phyloP scores from a whole-genome alignment of 208 protist genomes.

The Leishmania major region DNA sequence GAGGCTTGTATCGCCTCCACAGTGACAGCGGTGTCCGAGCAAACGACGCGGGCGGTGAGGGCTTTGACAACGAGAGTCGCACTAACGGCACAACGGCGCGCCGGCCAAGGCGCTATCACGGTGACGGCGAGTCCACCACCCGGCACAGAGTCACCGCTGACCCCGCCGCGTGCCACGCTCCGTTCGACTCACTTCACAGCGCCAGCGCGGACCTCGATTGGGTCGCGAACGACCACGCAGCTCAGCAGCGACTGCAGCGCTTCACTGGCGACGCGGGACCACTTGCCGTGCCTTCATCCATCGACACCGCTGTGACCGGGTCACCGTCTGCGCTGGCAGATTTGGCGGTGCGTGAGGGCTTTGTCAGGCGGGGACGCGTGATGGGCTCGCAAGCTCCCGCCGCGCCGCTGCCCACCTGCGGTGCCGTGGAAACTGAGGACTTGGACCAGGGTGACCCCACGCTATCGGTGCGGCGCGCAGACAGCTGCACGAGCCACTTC shows the following conservation, averaged over 20 bases:
- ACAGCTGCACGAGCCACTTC: not conserved
- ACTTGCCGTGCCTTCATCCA: not conserved
- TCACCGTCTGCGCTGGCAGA: not conserved
- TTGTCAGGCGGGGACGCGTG: not conserved
- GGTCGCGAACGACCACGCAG: constrained; percentile 19
- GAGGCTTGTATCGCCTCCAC: not conserved
- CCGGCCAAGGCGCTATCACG: not conserved
- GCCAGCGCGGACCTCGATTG: constrained; percentile 8
- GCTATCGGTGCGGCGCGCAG: too few species aligned
- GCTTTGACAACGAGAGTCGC: not conserved
- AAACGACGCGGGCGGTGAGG: not conserved
- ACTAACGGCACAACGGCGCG: not conserved
- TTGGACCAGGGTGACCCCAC: not conserved
- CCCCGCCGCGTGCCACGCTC: not conserved
- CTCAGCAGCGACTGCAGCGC: not conserved
- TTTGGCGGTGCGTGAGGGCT: not conserved
- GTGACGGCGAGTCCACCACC: not conserved
- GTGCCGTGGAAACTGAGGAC: not conserved
- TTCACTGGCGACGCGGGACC: not conserved
- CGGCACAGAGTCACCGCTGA: not conserved
- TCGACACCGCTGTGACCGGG: not conserved
- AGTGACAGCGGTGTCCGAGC: not conserved
- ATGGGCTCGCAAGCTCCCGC: not conserved
- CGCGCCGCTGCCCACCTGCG: not conserved
- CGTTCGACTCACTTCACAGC: constrained; percentile 8